These are phyloP conservation scores for Cryptosporidium felis DNA, from an alignment of 169 alveolate species.

Conservation along the genomic window DNA sequence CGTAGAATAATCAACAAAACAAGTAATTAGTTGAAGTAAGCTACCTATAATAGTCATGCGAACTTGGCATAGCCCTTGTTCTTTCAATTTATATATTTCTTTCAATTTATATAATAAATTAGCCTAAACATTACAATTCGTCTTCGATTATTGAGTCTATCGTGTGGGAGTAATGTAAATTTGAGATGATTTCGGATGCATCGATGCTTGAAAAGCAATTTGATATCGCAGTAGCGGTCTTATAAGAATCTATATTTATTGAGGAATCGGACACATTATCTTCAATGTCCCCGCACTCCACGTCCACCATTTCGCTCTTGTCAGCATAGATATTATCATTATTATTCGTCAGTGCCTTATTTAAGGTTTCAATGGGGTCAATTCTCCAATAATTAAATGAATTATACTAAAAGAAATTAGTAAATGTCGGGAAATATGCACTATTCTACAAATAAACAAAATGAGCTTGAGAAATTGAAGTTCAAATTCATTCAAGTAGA, in stretches of 20 bases:
- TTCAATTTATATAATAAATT: too few relatives aligned
- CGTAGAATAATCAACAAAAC: too few relatives aligned
- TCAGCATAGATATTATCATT: background rate
- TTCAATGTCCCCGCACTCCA: background rate
- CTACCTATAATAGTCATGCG: too few relatives aligned
- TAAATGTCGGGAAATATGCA: too few relatives aligned
- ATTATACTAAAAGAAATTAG: slow-evolving; percentile 42
- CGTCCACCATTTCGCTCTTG: background rate
- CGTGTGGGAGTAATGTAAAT: slow-evolving; percentile 41
- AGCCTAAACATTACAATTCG: slow-evolving; percentile 16
- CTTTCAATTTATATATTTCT: too few relatives aligned
- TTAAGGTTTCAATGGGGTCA: slow-evolving; percentile 29
- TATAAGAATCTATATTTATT: slow-evolving; percentile 13
- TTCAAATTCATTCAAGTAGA: slow-evolving; percentile 34
- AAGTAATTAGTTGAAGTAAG: too few relatives aligned
- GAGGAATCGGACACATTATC: slow-evolving; percentile 21
- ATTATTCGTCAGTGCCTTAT: background rate
- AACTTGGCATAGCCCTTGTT: too few relatives aligned
- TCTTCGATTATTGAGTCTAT: slow-evolving; percentile 51
- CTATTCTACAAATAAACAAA: slow-evolving; percentile 5
- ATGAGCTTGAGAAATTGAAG: background rate
- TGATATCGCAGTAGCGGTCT: slow-evolving; percentile 42
- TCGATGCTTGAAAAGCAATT: slow-evolving; percentile 52
- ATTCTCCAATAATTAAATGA: slow-evolving; percentile 64
- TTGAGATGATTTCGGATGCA: slow-evolving; percentile 44